These are phyloP conservation scores for Blastobotrys robertii DNA, from an alignment of 805 yeast genomes.

Conservation along the genomic window DNA sequence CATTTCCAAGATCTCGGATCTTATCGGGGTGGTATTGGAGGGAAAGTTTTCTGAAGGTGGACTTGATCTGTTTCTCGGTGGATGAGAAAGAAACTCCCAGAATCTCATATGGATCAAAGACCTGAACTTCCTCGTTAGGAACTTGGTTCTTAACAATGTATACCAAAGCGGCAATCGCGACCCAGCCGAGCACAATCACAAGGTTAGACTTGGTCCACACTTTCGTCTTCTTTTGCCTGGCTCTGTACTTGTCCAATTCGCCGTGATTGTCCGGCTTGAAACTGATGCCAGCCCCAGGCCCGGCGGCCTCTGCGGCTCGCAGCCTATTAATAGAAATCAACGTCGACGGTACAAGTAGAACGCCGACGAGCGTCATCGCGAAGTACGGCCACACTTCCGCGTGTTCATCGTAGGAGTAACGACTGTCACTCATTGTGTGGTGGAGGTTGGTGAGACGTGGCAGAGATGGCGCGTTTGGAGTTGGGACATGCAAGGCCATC, in stretches of 20 bases:
- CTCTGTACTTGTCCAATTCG: slow-evolving; percentile 18
- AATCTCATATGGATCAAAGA: slow-evolving; percentile 86
- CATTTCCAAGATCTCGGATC: slow-evolving; percentile 45
- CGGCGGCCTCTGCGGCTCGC: slow-evolving; percentile 13
- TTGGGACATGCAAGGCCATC: neutral
- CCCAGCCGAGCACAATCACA: slow-evolving; percentile 50
- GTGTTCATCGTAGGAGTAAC: slow-evolving; percentile 77
- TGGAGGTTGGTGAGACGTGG: neutral
- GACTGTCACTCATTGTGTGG: slow-evolving; percentile 36
- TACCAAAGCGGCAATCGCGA: slow-evolving; percentile 35
- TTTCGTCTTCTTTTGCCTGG: slow-evolving; percentile 20
- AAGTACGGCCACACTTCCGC: slow-evolving; percentile 94
- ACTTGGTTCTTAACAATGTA: slow-evolving; percentile 27
- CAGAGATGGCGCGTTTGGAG: neutral
- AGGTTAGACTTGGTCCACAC: slow-evolving; percentile 28
- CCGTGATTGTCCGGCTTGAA: slow-evolving; percentile 12
- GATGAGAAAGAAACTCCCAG: slow-evolving; percentile 64
- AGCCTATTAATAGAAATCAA: slow-evolving; percentile 10
- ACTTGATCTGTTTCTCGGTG: slow-evolving; percentile 65
- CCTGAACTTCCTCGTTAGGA: slow-evolving; percentile 28
- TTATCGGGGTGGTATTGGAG: slow-evolving; percentile 92
- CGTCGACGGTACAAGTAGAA: slow-evolving; percentile 60
- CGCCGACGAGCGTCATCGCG: slow-evolving; percentile 58
- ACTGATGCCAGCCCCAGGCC: slow-evolving; percentile 11
- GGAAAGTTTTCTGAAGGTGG: slow-evolving; percentile 78